Evolutionary conservation across 176 grass and related monocot genomes (phyloP).

Genomic region (Pontederia paniculata): DNA sequence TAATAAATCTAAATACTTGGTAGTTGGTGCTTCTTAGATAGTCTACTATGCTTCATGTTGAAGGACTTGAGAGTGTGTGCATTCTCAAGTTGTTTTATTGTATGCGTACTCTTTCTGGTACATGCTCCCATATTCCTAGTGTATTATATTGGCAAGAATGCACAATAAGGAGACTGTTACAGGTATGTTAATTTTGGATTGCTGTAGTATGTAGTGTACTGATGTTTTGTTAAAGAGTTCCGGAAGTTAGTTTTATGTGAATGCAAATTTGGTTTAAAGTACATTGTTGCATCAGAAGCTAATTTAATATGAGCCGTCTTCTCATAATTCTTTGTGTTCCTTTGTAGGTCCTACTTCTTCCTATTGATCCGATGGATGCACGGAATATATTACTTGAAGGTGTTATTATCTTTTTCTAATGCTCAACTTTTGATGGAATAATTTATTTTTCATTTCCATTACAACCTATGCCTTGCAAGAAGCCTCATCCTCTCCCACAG

Average conservation of each 20-base stretch:
- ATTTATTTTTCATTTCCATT: constrained; percentile 41
- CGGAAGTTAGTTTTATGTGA: no score
- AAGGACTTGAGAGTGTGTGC: no score
- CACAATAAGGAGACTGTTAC: no score
- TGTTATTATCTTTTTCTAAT: constrained; percentile 17
- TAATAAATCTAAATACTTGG: no score
- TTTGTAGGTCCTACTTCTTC: constrained; percentile 67
- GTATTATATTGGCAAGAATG: no score
- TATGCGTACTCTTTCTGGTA: not conserved
- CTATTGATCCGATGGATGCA: constrained; percentile 72
- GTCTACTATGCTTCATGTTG: no score
- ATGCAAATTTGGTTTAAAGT: not conserved
- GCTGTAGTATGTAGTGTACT: no score
- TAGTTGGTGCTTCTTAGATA: no score
- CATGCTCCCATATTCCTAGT: not conserved
- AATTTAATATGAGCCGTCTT: constrained; percentile 1
- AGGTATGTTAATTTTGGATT: no score
- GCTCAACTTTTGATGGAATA: no score
- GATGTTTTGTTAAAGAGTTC: no score
- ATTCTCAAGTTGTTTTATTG: no score
- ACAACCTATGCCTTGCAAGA: constrained; percentile 23
- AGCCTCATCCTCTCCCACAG: constrained; percentile 27
- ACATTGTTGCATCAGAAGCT: not conserved
- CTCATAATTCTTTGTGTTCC: constrained; percentile 18
- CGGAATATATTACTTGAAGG: constrained; percentile 99